Evolutionary conservation across 306 rosid genomes (phyloP).

Genomic region (Lathyrus oleraceus): DNA sequence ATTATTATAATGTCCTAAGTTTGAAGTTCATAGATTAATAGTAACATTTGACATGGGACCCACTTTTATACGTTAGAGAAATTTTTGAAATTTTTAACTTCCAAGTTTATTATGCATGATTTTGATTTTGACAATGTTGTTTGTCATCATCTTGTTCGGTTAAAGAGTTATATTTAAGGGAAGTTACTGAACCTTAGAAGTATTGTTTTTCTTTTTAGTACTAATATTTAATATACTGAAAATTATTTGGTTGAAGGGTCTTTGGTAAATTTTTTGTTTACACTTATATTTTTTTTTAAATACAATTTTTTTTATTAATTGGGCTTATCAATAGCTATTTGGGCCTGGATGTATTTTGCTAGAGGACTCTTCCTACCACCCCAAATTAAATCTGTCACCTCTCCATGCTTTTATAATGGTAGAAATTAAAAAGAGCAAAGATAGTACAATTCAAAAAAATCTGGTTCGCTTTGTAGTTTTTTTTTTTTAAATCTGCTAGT

Average conservation of each 20-base stretch:
- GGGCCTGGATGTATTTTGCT: too few species aligned
- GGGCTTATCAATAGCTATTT: too few species aligned
- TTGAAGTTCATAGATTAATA: neutral
- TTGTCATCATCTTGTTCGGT: neutral
- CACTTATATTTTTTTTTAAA: too few species aligned
- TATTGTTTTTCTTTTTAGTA: neutral
- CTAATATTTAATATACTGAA: neutral
- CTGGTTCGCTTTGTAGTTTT: too few species aligned
- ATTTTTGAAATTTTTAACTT: slow-evolving; percentile 31
- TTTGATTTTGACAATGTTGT: neutral
- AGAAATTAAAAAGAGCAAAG: too few species aligned
- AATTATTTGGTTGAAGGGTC: neutral
- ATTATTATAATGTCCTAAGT: slow-evolving; percentile 43
- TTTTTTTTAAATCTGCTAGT: too few species aligned
- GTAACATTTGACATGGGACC: slow-evolving; percentile 40
- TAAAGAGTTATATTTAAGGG: neutral
- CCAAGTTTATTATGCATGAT: slow-evolving; percentile 9
- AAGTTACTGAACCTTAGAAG: neutral
- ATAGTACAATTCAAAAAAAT: too few species aligned
- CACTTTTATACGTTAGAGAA: slow-evolving; percentile 30
- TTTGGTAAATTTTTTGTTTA: too few species aligned
- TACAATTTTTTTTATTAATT: too few species aligned
- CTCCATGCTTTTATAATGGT: too few species aligned
- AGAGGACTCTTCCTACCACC: too few species aligned
- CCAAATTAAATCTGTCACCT: too few species aligned